These are phyloP conservation scores for Athelia sp. DNA, from an alignment of 1,284 basidiomycete species.

Conservation along the genomic window DNA sequence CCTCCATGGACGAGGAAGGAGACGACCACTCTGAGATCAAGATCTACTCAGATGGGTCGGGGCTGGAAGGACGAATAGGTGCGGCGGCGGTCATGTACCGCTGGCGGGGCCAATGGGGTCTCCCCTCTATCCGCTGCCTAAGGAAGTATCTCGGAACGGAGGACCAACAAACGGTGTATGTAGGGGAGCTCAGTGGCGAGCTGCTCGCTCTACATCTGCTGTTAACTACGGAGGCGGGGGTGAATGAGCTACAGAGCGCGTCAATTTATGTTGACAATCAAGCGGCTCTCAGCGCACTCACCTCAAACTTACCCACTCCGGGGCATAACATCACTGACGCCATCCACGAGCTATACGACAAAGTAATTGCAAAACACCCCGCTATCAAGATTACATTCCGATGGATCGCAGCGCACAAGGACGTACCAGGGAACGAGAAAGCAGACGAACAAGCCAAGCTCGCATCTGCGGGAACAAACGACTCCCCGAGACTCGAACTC, in stretches of 20 bases:
- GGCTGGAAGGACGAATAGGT: background rate
- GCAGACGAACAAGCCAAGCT: conserved; percentile 11
- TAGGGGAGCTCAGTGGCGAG: background rate
- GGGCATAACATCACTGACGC: conserved; percentile 10
- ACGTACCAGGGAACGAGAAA: conserved; percentile 10
- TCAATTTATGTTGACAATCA: conserved; percentile 9
- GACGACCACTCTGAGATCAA: background rate
- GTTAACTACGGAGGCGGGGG: background rate
- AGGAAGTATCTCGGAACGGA: background rate
- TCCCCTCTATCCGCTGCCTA: background rate
- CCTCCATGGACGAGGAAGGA: background rate
- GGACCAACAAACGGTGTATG: background rate
- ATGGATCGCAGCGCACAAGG: conserved; percentile 14
- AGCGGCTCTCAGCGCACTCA: conserved; percentile 8
- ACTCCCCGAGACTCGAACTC: background rate
- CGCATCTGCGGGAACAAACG: conserved; percentile 5
- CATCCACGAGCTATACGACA: conserved; percentile 4
- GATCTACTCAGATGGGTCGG: background rate
- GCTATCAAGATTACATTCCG: conserved; percentile 3
- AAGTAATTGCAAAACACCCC: background rate
- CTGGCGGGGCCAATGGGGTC: too few species aligned
- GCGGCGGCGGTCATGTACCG: background rate
- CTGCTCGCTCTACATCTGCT: background rate
- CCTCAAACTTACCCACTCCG: background rate
- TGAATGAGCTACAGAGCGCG: too few species aligned